Evolutionary conservation across 257 asterid genomes (phyloP).

Genomic region (Vinca minor): DNA sequence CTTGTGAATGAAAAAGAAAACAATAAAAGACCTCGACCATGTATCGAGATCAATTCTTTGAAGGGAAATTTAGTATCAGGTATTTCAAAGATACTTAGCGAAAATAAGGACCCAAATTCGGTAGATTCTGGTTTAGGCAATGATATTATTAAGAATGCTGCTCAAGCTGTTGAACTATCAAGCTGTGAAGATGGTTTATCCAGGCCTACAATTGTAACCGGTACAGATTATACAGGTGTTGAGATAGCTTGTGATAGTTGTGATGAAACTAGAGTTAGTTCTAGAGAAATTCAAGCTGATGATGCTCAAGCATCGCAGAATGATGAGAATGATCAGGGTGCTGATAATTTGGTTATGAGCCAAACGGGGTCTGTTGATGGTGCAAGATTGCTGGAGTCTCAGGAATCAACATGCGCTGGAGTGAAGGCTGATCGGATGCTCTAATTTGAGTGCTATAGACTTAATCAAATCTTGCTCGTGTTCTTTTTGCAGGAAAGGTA

Average conservation of each 20-base stretch:
- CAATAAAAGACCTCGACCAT: constrained; percentile 35
- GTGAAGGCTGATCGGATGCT: constrained; percentile 29
- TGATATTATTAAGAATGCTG: constrained; percentile 15
- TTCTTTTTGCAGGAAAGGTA: constrained; percentile 83
- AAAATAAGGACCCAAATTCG: constrained; percentile 22
- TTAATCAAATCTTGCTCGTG: constrained; percentile 58
- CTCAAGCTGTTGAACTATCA: constrained; percentile 15
- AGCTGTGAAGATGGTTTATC: constrained; percentile 7
- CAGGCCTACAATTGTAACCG: constrained; percentile 18
- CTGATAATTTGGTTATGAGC: constrained; percentile 46
- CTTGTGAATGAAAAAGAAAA: constrained; percentile 18
- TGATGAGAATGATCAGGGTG: constrained; percentile 39
- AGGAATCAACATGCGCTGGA: constrained; percentile 53
- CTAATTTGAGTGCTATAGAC: constrained; percentile 25
- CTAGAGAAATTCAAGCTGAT: constrained; percentile 26
- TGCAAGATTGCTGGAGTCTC: constrained; percentile 49
- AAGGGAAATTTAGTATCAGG: constrained; percentile 34
- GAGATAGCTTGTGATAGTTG: constrained; percentile 23
- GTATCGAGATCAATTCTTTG: constrained; percentile 38
- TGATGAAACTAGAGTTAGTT: constrained; percentile 29
- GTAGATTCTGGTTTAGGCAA: constrained; percentile 8
- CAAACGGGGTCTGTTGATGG: constrained; percentile 59
- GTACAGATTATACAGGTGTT: constrained; percentile 9
- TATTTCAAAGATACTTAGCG: constrained; percentile 23
- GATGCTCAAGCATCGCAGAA: constrained; percentile 16